A percentile compares a stretch with the other conserved stretches of the same genome.
Conservation (phyloP, 768 basidiomycete genomes). For the Psilocybe sp. region DNA sequence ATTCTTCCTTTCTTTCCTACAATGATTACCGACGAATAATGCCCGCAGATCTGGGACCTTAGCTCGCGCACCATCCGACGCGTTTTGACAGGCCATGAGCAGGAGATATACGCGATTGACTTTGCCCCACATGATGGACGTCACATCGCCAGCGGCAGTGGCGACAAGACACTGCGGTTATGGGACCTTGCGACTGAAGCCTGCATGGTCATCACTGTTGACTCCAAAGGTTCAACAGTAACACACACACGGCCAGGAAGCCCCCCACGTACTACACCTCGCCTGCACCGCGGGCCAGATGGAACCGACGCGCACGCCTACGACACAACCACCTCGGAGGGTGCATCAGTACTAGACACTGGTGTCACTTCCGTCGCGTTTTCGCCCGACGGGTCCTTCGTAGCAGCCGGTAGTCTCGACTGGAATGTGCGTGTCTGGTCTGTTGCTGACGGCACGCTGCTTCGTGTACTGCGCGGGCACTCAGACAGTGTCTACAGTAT, state of each 20-base stretch:
- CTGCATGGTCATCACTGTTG: too few relatives aligned
- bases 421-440: constrained; percentile 82
- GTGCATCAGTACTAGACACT: constrained; percentile 39
- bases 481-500: constrained; percentile 85
- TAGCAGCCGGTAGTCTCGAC: constrained; percentile 70
- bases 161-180: constrained; percentile 53
- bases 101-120: constrained; percentile 92
- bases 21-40: background rate
- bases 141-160: constrained; percentile 86
- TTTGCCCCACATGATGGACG: constrained; percentile 76
- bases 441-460: constrained; percentile 58
- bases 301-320: constrained; percentile 19
- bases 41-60: constrained; percentile 83
- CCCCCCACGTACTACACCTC: too few relatives aligned
- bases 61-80: constrained; percentile 66
- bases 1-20: constrained; percentile 23
- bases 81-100: constrained; percentile 79
- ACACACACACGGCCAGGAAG: too few relatives aligned
- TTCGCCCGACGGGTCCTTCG: constrained; percentile 66
- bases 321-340: constrained; percentile 41
- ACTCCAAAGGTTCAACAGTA: too few relatives aligned
- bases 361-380: constrained; percentile 82
- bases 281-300: too few relatives aligned
- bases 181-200: constrained; percentile 33
- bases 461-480: constrained; percentile 77